Evolutionary conservation across 441 rosid species (phyloP).

Genomic region (Erodium trifolium): DNA sequence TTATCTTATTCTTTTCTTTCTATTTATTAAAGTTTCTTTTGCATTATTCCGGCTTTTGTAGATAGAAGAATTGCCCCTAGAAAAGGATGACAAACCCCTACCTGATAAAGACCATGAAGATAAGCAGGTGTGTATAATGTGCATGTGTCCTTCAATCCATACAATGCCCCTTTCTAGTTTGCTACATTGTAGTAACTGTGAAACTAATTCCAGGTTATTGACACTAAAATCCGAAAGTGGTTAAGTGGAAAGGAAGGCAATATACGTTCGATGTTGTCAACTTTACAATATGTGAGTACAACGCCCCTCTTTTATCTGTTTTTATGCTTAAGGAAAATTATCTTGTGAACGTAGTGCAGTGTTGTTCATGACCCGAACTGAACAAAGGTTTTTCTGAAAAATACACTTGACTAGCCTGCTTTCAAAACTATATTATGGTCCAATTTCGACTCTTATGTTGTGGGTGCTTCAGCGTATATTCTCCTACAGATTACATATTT

Average conservation of each 20-base stretch:
- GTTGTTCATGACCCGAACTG: neutral
- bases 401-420: neutral
- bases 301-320: neutral
- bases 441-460: neutral
- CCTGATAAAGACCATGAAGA: constrained; percentile 32
- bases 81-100: constrained; percentile 32
- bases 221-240: constrained; percentile 66
- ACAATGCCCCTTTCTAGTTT: constrained; percentile 11
- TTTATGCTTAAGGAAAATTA: neutral
- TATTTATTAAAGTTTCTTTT: constrained; percentile 9
- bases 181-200: constrained; percentile 5
- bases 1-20: neutral
- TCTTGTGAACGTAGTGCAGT: neutral
- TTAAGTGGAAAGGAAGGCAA: constrained; percentile 79
- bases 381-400: neutral
- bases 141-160: constrained; percentile 7
- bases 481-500: neutral
- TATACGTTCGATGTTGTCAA: constrained; percentile 84
- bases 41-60: constrained; percentile 18
- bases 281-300: constrained; percentile 74
- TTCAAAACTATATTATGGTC: neutral
- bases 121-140: constrained; percentile 35
- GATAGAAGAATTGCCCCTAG: constrained; percentile 53
- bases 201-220: constrained; percentile 38
- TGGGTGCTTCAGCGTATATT: neutral